phyloP scores from a whole-genome alignment of 2,329 filamentous ascomycete genomes.

The Saccharata proteae region DNA sequence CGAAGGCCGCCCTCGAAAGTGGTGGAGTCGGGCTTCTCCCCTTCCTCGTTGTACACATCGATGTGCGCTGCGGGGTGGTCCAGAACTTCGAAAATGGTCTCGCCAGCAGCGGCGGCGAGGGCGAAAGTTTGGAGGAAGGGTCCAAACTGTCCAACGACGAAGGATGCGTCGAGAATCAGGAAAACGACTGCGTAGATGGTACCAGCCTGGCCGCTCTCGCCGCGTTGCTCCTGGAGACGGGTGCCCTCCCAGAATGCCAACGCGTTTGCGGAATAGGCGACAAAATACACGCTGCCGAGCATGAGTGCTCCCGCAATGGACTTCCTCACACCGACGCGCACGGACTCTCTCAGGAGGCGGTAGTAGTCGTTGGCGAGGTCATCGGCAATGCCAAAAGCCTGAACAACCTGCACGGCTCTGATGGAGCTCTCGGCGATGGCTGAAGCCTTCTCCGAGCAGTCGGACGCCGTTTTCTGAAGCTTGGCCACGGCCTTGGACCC shows the following conservation, averaged over 20 bases:
- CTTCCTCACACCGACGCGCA: conserved; percentile 28
- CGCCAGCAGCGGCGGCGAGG: conserved; percentile 40
- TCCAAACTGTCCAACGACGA: conserved; percentile 50
- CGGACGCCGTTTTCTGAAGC: conserved; percentile 25
- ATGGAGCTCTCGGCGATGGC: conserved; percentile 34
- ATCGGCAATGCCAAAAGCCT: conserved; percentile 34
- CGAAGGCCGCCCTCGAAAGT: conserved; percentile 28
- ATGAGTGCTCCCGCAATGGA: conserved; percentile 28
- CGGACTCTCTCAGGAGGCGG: conserved; percentile 20
- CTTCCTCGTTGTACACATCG: conserved; percentile 24
- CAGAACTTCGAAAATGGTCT: conserved; percentile 32
- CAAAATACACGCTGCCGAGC: conserved; percentile 32
- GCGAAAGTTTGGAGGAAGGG: conserved; percentile 47
- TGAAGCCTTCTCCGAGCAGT: conserved; percentile 30
- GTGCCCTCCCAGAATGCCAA: conserved; percentile 34
- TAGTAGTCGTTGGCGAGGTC: conserved; percentile 27
- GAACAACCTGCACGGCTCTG: conserved; percentile 34
- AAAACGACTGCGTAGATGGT: conserved; percentile 53
- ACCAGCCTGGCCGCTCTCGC: conserved; percentile 28
- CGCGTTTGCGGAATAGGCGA: conserved; percentile 33
- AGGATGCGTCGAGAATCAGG: conserved; percentile 50
- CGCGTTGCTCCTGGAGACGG: conserved; percentile 12
- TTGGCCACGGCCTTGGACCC: conserved; percentile 31
- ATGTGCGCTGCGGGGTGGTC: conserved; percentile 28
- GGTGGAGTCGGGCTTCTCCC: conserved; percentile 11